Evolutionary conservation across 139 green algal genomes (phyloP).

Genomic region (Diplosphaera chodatii): DNA sequence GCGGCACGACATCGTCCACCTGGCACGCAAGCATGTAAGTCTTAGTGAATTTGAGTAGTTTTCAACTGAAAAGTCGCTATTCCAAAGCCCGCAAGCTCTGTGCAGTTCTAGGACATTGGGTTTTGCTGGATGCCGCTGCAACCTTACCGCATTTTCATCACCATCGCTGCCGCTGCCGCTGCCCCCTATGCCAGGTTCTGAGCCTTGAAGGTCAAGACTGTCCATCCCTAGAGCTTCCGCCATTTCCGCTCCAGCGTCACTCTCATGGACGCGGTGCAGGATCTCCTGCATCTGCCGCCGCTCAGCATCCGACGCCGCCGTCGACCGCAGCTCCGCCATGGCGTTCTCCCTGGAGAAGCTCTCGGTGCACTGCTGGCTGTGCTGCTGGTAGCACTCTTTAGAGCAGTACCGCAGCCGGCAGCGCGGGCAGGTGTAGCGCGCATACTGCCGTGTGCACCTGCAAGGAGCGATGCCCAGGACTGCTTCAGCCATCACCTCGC

Average conservation of each 20-base stretch:
- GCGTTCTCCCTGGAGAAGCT: constrained; percentile 51
- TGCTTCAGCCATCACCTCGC: no score
- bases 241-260: constrained; percentile 10
- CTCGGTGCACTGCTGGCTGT: constrained; percentile 60
- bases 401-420: constrained; percentile 76
- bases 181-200: neutral
- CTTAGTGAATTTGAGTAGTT: no score
- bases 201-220: no score
- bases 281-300: constrained; percentile 45
- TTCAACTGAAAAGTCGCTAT: no score
- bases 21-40: no score
- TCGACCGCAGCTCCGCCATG: constrained; percentile 32
- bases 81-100: no score
- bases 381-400: constrained; percentile 69
- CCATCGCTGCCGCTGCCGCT: neutral
- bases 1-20: neutral
- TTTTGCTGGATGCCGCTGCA: no score
- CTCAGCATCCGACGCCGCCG: constrained; percentile 28
- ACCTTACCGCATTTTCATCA: constrained; percentile 6
- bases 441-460: constrained; percentile 54
- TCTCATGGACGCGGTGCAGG: constrained; percentile 42
- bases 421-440: constrained; percentile 67
- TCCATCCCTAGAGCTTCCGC: neutral
- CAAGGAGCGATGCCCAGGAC: no score
- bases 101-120: no score